Conservation (phyloP, 805 yeast genomes). For the Zygotorulaspora florentina region DNA sequence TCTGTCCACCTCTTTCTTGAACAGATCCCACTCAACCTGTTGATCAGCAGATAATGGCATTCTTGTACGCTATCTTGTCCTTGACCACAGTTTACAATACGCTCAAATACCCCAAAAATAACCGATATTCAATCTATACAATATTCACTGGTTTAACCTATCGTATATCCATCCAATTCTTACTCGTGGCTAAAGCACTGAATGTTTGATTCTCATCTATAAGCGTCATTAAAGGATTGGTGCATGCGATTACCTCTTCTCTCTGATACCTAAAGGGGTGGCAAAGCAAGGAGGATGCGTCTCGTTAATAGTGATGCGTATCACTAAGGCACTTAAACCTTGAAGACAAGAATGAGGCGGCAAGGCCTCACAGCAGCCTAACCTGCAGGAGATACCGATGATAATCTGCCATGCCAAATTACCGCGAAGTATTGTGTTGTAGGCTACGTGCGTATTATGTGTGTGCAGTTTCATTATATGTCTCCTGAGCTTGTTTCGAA, state of each 20-base stretch:
- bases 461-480: not conserved
- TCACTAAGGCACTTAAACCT: not conserved
- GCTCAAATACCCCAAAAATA: not conserved
- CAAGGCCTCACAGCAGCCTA: not conserved
- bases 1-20: conserved; percentile 52
- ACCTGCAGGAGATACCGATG: too few relatives aligned
- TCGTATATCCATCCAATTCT: not conserved
- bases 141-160: not conserved
- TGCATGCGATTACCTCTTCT: not conserved
- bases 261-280: conserved; percentile 8
- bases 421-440: too few relatives aligned
- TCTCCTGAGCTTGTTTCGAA: conserved; percentile 38
- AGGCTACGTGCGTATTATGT: too few relatives aligned
- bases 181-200: not conserved
- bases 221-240: not conserved
- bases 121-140: not conserved
- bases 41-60: conserved; percentile 24
- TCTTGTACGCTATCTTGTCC: not conserved
- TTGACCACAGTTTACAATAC: not conserved
- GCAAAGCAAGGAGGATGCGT: conserved; percentile 4
- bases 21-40: conserved; percentile 51
- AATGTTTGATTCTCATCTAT: not conserved
- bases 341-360: not conserved
- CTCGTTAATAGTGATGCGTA: conserved; percentile 1
- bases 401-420: too few relatives aligned